Evolutionary conservation across 2,329 filamentous ascomycete genomes (phyloP), one percentile per base, ranked within the genome.

Genomic region (Pochonia chlamydosporia): DNA sequence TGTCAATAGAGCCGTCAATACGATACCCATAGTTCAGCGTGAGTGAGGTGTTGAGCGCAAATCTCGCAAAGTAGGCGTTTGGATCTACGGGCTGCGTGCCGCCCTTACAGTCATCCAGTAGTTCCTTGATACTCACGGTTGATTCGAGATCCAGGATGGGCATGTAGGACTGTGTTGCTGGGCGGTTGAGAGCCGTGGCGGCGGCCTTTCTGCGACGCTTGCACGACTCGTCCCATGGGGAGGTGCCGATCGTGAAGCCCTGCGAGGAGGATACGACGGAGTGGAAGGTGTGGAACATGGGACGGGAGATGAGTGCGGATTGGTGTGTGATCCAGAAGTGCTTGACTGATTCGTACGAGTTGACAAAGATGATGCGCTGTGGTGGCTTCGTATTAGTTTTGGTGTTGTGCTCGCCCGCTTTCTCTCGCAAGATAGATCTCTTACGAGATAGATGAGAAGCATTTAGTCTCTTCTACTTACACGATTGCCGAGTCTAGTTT

Each of bases 161-260:
- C 79, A 90, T 86, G 62, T 92, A 92, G 0, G 82, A 83, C 58
- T 89, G 84, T 1, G 87, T 79, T 0, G 87, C 82, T 0, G 87
- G 86, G 0, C 84, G 77, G 62, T 91, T 91, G 20, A 92, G 73
- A 0, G 88, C 87, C 4, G 87, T 89, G 4, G 85, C 87, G 1
- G 87, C 87, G 0, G 85, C 87, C 69, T 89, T 91, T 52, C 88
- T 79, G 9, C 87, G 78, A 21, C 75, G 72, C 64, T 91, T 92
- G 67, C 85, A 89, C 2, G 82, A 88, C 43, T 89, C 87, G 52
- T 91, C 86, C 84, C 87, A 93, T 0, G 88, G 87, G 0, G 86
- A 90, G 0, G 87, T 89, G 1, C 88, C 88, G 51, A 93, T 89
- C 0, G 87, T 92, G 64, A 89, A 87, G 5, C 87, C 87, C 55